These are phyloP conservation scores for Huntiella moniliformis DNA, from an alignment of 2,329 filamentous ascomycete species.

Conservation along the genomic window DNA sequence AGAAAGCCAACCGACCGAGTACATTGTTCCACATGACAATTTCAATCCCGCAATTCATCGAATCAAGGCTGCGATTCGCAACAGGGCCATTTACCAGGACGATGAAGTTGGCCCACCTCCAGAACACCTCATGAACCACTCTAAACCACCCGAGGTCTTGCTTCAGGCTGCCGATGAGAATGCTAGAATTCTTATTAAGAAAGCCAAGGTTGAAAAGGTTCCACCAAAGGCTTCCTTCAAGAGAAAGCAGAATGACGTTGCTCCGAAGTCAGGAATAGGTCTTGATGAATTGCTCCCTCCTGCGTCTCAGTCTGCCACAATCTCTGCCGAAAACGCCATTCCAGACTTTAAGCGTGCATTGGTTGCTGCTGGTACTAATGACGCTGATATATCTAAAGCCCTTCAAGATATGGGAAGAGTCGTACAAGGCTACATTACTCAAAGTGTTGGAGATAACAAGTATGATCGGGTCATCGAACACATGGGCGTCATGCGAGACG, in stretches of 20 bases:
- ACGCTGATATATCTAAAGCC: conserved; percentile 45
- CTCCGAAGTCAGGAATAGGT: conserved; percentile 79
- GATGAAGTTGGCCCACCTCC: conserved; percentile 42
- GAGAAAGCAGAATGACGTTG: conserved; percentile 49
- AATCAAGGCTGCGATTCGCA: conserved; percentile 67
- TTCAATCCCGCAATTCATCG: conserved; percentile 79
- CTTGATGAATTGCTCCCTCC: conserved; percentile 44
- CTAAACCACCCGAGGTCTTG: conserved; percentile 50
- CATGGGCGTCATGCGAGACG: conserved; percentile 58
- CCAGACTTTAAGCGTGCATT: conserved; percentile 70
- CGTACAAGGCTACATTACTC: conserved; percentile 46
- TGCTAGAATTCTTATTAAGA: conserved; percentile 46
- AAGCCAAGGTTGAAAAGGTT: conserved; percentile 76
- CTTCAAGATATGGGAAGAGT: conserved; percentile 57
- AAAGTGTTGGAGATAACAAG: conserved; percentile 55
- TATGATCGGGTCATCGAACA: conserved; percentile 62
- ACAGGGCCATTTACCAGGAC: conserved; percentile 58
- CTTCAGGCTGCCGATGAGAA: conserved; percentile 34
- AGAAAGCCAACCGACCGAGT: conserved; percentile 42
- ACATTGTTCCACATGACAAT: conserved; percentile 59
- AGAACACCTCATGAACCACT: conserved; percentile 51
- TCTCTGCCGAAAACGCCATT: conserved; percentile 53
- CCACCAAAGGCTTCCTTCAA: conserved; percentile 62
- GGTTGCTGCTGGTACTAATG: conserved; percentile 39
- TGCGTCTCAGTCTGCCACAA: conserved; percentile 13